Conservation (phyloP, 225 moss, liverwort and hornwort species). For the Straminergon stramineum region DNA sequence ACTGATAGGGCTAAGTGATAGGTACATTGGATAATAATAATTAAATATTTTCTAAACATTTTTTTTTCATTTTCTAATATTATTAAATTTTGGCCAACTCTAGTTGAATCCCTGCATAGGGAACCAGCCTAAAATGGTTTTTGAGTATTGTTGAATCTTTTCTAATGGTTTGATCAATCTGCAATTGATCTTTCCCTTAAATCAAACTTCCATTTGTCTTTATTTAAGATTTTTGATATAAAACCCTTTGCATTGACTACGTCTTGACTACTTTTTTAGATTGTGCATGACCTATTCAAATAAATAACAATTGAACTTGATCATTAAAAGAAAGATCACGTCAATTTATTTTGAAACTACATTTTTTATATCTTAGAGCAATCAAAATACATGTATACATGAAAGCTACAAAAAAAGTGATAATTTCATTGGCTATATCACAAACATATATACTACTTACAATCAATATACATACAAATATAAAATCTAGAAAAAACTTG, state of each 20-base stretch:
- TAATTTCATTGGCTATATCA: neutral
- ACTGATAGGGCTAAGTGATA: too few relatives aligned
- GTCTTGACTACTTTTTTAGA: neutral
- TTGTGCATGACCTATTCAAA: neutral
- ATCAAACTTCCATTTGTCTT: neutral
- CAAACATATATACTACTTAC: neutral
- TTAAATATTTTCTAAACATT: too few relatives aligned
- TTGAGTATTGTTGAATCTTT: too few relatives aligned
- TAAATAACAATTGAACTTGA: neutral
- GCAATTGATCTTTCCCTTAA: neutral
- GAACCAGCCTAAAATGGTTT: too few relatives aligned
- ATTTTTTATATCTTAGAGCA: too few relatives aligned
- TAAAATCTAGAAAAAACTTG: neutral
- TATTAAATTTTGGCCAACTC: too few relatives aligned
- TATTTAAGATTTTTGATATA: neutral
- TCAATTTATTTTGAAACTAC: neutral
- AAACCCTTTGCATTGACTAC: neutral
- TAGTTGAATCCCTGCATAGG: too few relatives aligned
- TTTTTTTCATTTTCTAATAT: too few relatives aligned
- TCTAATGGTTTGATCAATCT: rapidly evolving
- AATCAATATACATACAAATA: neutral
- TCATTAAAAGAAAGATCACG: neutral
- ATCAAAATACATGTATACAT: neutral
- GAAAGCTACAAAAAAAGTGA: neutral
- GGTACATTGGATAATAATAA: too few relatives aligned